Percentiles rank a stretch among this genome's conserved stretches.
Evolutionary conservation across 1,284 basidiomycete species (phyloP).

Genomic region (Phellinidium pouzarii): DNA sequence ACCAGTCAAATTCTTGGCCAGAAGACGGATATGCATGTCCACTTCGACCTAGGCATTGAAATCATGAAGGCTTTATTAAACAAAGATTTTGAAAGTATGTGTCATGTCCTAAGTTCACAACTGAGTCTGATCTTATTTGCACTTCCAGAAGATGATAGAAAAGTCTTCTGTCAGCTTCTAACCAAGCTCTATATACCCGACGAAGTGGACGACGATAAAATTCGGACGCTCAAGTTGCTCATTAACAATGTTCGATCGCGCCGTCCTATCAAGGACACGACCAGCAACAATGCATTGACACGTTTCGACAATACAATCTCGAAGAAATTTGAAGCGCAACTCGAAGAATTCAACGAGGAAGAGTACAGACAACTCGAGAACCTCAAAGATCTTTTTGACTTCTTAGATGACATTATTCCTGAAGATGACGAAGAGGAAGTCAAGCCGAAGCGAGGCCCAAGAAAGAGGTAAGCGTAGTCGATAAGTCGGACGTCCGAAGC

Average conservation of each 20-base stretch:
- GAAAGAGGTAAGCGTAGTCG: conserved; percentile 27
- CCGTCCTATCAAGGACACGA: conserved; percentile 64
- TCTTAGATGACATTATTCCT: conserved; percentile 50
- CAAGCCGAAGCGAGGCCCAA: conserved; percentile 31
- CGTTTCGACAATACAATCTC: conserved; percentile 57
- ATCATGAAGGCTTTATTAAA: conserved; percentile 61
- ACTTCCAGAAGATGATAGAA: conserved; percentile 58
- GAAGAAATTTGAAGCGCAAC: conserved; percentile 51
- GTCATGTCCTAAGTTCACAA: background rate
- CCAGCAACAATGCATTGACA: conserved; percentile 63
- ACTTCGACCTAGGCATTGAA: conserved; percentile 74
- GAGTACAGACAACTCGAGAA: conserved; percentile 56
- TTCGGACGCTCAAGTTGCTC: conserved; percentile 59
- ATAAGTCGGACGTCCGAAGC: background rate
- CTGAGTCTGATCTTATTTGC: conserved; percentile 24
- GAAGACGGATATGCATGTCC: conserved; percentile 47
- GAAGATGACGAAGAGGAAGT: conserved; percentile 47
- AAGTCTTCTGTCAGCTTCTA: conserved; percentile 72
- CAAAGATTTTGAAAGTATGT: conserved; percentile 38
- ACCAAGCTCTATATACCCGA: conserved; percentile 73
- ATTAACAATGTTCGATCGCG: conserved; percentile 57
- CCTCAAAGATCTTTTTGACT: conserved; percentile 56
- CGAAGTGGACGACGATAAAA: conserved; percentile 52
- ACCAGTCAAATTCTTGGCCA: conserved; percentile 33
- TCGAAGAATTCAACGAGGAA: conserved; percentile 64